Conservation (phyloP, 495 filamentous ascomycete species). For the Hamigera avellanea region DNA sequence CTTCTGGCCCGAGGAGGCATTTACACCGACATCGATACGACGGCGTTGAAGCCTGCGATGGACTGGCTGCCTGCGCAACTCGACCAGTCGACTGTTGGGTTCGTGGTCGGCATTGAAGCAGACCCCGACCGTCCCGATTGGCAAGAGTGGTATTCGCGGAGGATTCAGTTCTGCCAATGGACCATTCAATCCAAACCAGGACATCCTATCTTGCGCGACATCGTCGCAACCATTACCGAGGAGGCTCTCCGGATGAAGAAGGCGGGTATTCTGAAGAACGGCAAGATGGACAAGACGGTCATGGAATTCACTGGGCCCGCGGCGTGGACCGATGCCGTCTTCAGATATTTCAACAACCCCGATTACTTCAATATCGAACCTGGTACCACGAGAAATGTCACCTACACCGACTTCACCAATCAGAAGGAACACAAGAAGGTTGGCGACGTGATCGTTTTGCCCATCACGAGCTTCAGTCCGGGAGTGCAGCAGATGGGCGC, state of each 20-base stretch:
- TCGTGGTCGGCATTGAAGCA: slow-evolving; percentile 91
- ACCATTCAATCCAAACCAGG: slow-evolving; percentile 94
- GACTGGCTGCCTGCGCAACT: slow-evolving; percentile 80
- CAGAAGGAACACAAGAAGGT: slow-evolving; percentile 75
- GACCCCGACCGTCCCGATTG: slow-evolving; percentile 90
- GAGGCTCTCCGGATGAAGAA: slow-evolving; percentile 68
- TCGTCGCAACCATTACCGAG: slow-evolving; percentile 76
- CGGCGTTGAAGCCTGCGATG: slow-evolving; percentile 65
- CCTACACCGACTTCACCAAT: slow-evolving; percentile 80
- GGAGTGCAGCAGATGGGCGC: slow-evolving; percentile 91
- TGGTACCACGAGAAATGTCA: slow-evolving; percentile 53
- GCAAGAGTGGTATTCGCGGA: slow-evolving; percentile 88
- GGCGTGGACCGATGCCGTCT: slow-evolving; percentile 88
- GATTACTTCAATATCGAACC: slow-evolving; percentile 79
- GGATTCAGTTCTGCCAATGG: slow-evolving; percentile 98
- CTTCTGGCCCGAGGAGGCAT: slow-evolving; percentile 88
- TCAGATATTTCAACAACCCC: slow-evolving; percentile 85
- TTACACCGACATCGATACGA: slow-evolving; percentile 94
- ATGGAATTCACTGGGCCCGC: slow-evolving; percentile 94
- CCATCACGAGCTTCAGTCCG: slow-evolving; percentile 95
- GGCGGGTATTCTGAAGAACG: slow-evolving; percentile 48
- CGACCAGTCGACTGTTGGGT: slow-evolving; percentile 62
- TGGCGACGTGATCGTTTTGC: slow-evolving; percentile 85
- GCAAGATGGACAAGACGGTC: slow-evolving; percentile 64
- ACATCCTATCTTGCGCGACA: slow-evolving; percentile 80